A percentile compares a stretch with the other conserved stretches of the same genome.
Conservation (phyloP, 345 rosid species). For the Streptanthus diversifolius region DNA sequence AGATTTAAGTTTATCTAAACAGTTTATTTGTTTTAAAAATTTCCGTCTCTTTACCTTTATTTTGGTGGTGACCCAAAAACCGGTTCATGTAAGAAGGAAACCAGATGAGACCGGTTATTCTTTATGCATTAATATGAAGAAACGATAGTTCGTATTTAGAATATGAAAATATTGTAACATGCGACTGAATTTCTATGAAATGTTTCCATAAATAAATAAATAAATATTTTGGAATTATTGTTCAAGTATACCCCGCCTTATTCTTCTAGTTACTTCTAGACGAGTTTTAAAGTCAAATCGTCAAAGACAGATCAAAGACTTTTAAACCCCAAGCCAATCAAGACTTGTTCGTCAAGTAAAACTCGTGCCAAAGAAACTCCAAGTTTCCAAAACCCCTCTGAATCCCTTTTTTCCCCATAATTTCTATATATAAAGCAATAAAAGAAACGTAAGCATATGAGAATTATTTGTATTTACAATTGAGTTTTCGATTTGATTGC, state of each 20-base stretch:
- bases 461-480: neutral
- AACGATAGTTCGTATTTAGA: neutral
- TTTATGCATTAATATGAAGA: neutral
- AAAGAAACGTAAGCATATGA: neutral
- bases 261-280: constrained; percentile 16
- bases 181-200: neutral
- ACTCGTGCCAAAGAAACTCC: constrained; percentile 21
- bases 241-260: neutral
- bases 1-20: too few species aligned
- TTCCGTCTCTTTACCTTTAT: neutral
- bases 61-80: neutral
- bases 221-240: neutral
- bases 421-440: neutral
- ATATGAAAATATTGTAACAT: neutral
- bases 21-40: too few species aligned
- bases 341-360: constrained; percentile 27
- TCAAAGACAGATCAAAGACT: constrained; percentile 7
- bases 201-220: neutral
- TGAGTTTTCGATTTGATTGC: neutral
- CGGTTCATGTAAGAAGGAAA: neutral
- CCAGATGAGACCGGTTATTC: neutral
- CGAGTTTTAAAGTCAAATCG: constrained; percentile 6
- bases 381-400: neutral
- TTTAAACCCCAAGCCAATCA: neutral
- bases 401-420: neutral